Evolutionary conservation across 169 alveolate genomes (phyloP), one percentile per base, ranked within the genome.

Genomic region (Plasmodium billcollinsi): DNA sequence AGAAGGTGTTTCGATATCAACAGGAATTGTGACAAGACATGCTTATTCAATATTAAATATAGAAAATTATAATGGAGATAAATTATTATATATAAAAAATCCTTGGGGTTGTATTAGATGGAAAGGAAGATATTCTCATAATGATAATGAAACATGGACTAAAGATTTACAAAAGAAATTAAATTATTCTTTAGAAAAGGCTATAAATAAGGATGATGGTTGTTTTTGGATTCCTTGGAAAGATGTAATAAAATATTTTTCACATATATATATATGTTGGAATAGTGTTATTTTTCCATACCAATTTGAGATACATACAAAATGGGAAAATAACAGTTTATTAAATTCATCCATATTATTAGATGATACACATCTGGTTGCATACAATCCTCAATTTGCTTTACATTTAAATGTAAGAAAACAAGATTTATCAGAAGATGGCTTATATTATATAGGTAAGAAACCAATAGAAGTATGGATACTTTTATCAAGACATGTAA

Each of bases 81-180:
- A 95, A 45, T 75, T 97, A 65, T 47, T 97, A 71, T 95, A 95
- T 61, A 94, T 97, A 18, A 97, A 97, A 73, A 97, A 97, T 62
- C 99, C 99, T 1, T 97, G 99, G 99, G 98, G 99, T 18, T 94
- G 94, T 65, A 94, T 96, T 54, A 88, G 97, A 15, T 97, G 98
- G 98, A 97, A 93, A 63, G 97, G 97, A 12, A 91, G 88, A 52
- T 95, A 93, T 76, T 94, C 97, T 4, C 95, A 94, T 24, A 56
- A 73, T 50, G 97, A 95, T 73, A 78, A 26, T 6, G 71, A 39
- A 39, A 88, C 94, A 9, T 92, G 96, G 96, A 90, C 93, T 50
- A 88, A 54, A 43, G 89, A 93, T 49, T 61, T 95, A 18, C 89
- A 89, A 59, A 80, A 71, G 29, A 54, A 78, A 39, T 73, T 93